A percentile compares a stretch with the other conserved stretches of the same genome.
phyloP scores from a whole-genome alignment of 306 rosid genomes.

The Vigna nakashimae region DNA sequence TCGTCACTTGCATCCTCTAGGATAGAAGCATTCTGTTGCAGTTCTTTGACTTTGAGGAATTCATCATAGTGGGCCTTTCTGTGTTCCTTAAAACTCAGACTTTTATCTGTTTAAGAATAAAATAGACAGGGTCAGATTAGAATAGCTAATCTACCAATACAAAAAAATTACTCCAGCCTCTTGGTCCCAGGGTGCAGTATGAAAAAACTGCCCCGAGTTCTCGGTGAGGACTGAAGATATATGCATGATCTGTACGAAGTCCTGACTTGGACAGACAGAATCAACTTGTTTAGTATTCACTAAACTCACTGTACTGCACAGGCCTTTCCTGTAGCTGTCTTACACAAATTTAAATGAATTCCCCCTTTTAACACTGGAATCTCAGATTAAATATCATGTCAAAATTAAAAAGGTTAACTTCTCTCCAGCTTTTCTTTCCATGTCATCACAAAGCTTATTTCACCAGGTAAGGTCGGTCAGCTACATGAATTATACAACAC shows the following conservation, averaged over 20 bases:
- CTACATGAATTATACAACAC: background rate
- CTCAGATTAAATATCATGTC: conserved; percentile 25
- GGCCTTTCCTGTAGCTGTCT: conserved; percentile 15
- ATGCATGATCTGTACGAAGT: background rate
- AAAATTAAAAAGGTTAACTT: conserved; percentile 14
- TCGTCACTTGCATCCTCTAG: conserved; percentile 43
- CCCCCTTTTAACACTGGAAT: background rate
- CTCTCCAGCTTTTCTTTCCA: conserved; percentile 37
- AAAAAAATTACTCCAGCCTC: background rate
- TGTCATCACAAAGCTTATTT: background rate
- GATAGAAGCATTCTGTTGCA: conserved; percentile 41
- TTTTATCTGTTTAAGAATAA: conserved; percentile 45
- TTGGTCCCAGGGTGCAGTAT: background rate
- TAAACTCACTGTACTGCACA: background rate
- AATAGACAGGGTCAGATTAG: conserved; percentile 11
- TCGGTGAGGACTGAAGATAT: background rate
- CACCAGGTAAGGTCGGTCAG: background rate
- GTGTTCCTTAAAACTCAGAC: conserved; percentile 52
- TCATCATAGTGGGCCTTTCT: conserved; percentile 58
- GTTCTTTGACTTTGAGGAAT: conserved; percentile 54
- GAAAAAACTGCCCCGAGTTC: background rate
- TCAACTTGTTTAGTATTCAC: conserved; percentile 13
- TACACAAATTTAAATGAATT: background rate
- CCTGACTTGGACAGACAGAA: background rate
- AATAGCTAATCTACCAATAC: background rate